A percentile compares a stretch with the other conserved stretches of the same genome.
These are phyloP conservation scores for Alternaria arborescens DNA, from an alignment of 2,329 filamentous ascomycete genomes.

Conservation along the genomic window DNA sequence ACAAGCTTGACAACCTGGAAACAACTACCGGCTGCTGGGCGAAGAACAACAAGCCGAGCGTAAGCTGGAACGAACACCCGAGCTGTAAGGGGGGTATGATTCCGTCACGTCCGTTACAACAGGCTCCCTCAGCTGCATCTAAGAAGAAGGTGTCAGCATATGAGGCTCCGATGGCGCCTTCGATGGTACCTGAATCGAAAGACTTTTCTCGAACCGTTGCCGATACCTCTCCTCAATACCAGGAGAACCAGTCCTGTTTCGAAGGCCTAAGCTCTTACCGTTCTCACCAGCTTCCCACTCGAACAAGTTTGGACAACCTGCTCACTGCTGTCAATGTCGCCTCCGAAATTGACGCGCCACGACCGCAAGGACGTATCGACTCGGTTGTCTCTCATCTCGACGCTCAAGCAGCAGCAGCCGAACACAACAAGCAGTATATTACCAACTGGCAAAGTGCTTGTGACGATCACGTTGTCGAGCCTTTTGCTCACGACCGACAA, in stretches of 20 bases:
- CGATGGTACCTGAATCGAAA: constrained; percentile 27
- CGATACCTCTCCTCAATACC: constrained; percentile 1
- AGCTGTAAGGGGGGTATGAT: constrained; percentile 31
- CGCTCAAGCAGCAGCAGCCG: constrained; percentile 28
- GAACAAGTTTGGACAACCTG: constrained; percentile 28
- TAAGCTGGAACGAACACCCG: constrained; percentile 43
- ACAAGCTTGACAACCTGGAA: constrained; percentile 27
- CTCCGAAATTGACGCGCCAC: constrained; percentile 36
- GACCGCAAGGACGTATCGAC: constrained; percentile 31
- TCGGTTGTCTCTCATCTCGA: constrained; percentile 34
- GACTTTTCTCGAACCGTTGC: constrained; percentile 22
- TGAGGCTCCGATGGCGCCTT: constrained; percentile 18
- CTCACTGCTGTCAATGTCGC: constrained; percentile 39
- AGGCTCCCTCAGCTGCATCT: not conserved
- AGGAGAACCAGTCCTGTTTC: not conserved
- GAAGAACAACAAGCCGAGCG: constrained; percentile 39
- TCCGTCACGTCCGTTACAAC: not conserved
- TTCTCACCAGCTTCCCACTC: constrained; percentile 14
- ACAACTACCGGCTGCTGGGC: constrained; percentile 46
- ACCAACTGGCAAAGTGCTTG: constrained; percentile 7
- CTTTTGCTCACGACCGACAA: not conserved
- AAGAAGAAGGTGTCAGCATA: not conserved
- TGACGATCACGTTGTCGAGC: not conserved
- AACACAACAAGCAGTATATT: constrained; percentile 16
- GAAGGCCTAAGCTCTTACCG: constrained; percentile 9